Evolutionary conservation across 2,329 filamentous ascomycete species (phyloP).

Genomic region (Rhynchosporium graminicola): DNA sequence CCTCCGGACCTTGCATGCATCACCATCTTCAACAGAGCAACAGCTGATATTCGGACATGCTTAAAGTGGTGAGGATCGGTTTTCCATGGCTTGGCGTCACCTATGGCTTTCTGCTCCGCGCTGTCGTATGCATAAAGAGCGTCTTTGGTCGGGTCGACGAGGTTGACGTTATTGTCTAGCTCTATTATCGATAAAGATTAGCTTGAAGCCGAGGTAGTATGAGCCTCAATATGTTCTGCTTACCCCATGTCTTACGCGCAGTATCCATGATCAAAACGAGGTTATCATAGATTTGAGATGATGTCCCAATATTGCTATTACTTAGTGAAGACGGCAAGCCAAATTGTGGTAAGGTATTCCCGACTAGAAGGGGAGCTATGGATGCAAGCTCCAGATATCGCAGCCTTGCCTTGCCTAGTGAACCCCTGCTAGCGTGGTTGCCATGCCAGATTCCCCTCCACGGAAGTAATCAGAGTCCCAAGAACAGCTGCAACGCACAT

Average conservation of each 20-base stretch:
- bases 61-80: slow-evolving; percentile 86
- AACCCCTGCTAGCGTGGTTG: background rate
- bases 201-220: too few relatives aligned
- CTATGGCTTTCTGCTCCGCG: slow-evolving; percentile 66
- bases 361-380: too few relatives aligned
- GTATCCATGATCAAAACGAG: slow-evolving; percentile 48
- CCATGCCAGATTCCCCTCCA: background rate
- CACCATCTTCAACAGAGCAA: slow-evolving; percentile 96
- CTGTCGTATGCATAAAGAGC: slow-evolving; percentile 85
- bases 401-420: too few relatives aligned
- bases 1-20: slow-evolving; percentile 98
- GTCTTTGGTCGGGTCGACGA: slow-evolving; percentile 85
- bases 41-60: slow-evolving; percentile 86
- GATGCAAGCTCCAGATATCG: too few relatives aligned
- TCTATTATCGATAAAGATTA: slow-evolving; percentile 47
- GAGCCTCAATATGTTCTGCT: too few relatives aligned
- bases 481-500: background rate
- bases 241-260: slow-evolving; percentile 57
- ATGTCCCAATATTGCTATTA: background rate
- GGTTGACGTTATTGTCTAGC: slow-evolving; percentile 80
- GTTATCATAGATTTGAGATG: background rate
- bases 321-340: too few relatives aligned
- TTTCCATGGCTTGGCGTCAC: slow-evolving; percentile 70
- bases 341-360: too few relatives aligned
- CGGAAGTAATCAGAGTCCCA: too few relatives aligned